Evolutionary conservation across 2,329 filamentous ascomycete genomes (phyloP), one percentile per base, ranked within the genome.

Genomic region (Chalaropsis ovoidea): DNA sequence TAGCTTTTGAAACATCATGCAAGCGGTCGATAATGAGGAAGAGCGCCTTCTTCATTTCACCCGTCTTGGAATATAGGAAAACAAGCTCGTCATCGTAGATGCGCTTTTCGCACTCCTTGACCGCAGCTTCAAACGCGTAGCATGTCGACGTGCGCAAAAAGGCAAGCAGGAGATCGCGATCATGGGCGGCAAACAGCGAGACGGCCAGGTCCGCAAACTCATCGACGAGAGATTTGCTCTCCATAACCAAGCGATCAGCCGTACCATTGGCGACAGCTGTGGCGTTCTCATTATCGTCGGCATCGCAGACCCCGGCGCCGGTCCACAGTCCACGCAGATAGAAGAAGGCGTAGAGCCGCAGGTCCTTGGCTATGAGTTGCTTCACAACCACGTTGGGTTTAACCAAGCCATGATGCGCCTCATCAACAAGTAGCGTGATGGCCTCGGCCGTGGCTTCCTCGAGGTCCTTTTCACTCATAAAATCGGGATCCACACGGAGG

Each of bases 21-120:
- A 99, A 81, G n/a, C 90, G 86, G 71, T 95, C 90, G 69, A 97
- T 95, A 72, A 99, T 97, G 63, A 99, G 82, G 71, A 88, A 92
- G 2, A 99, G 79, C 0, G 95, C 95, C 13, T 89, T 86, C 75
- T 96, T 95, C 70, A 90, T 94, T 74, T 96, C 87, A 0, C 94
- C 94, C 0, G 91, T 97, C 74, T 96, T 96, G 68, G 91, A 95
- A 71, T 97, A 88, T 1, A 99, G 83, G 72, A 94, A 94, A 15
- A 99, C 93, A n/a, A 97, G 82, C 73, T 99, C 94, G 45, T 90
- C 88, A 61, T 95, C 88, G 75, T 89, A 97, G 70, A 87, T 85
- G 69, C 84, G 82, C 15, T 80, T 77, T 74, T 97, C 91, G 72
- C 94, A 99, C 71, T 95, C 85, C 81, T 78, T 82, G 69, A 77